A percentile compares a stretch with the other conserved stretches of the same genome.
phyloP scores from a whole-genome alignment of 345 rosid species.

The Excoecaria cochinchinensis region DNA sequence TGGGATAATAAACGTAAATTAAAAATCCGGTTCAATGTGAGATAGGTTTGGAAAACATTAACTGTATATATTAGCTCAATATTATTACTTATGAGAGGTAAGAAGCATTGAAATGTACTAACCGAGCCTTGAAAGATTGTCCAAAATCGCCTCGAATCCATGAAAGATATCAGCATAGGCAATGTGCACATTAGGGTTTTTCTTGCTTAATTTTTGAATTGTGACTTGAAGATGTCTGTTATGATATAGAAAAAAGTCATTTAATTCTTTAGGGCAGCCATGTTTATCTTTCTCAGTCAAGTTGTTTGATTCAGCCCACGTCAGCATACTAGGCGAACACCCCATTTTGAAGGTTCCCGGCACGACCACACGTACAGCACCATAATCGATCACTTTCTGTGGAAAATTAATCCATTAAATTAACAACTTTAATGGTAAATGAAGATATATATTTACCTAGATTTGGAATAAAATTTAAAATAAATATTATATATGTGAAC shows the following conservation, averaged over 20 bases:
- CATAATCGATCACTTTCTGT: not conserved
- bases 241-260: not conserved
- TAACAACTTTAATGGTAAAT: not conserved
- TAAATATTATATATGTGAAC: too few relatives aligned
- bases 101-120: too few relatives aligned
- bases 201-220: not conserved
- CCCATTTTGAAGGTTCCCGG: slow-evolving; percentile 9
- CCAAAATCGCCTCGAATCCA: not conserved
- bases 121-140: not conserved
- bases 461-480: not conserved
- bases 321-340: not conserved
- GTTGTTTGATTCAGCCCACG: not conserved
- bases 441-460: not conserved
- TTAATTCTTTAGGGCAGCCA: not conserved
- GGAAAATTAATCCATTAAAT: not conserved
- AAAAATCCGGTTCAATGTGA: too few relatives aligned
- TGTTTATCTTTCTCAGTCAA: not conserved
- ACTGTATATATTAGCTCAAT: too few relatives aligned
- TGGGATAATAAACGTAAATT: too few relatives aligned
- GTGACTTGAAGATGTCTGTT: not conserved
- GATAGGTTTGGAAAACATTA: too few relatives aligned
- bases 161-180: slow-evolving; percentile 2
- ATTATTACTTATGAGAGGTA: too few relatives aligned
- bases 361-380: slow-evolving; percentile 9
- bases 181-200: not conserved